Conservation (phyloP, 2,329 filamentous ascomycete genomes). For the Alternaria arborescens region DNA sequence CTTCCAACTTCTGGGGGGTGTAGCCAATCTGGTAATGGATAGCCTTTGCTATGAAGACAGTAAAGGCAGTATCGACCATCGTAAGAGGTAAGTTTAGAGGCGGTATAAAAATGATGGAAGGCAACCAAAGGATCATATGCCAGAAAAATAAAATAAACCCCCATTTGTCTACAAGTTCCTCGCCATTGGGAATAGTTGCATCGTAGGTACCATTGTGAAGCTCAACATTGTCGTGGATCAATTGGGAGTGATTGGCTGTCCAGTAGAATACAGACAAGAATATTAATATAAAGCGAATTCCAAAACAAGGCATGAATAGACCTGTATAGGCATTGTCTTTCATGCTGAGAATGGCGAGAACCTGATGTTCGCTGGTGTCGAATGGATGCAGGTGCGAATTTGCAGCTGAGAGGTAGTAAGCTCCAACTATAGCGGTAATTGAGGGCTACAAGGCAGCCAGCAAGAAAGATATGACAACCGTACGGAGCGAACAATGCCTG, state of each 20-base stretch:
- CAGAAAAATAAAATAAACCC: conserved; percentile 9
- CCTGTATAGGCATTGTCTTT: neutral
- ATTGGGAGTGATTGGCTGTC: conserved; percentile 4
- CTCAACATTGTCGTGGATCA: conserved; percentile 16
- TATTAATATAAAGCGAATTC: conserved; percentile 15
- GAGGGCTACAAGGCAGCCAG: neutral
- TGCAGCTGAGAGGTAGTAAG: neutral
- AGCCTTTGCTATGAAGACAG: conserved; percentile 13
- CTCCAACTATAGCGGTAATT: neutral
- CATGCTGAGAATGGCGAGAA: neutral
- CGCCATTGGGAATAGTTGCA: conserved; percentile 11
- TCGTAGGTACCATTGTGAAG: conserved; percentile 25
- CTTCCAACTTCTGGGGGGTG: conserved; percentile 7
- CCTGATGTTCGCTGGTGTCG: neutral
- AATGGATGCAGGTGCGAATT: neutral
- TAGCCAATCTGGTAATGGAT: conserved; percentile 19
- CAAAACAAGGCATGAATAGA: neutral
- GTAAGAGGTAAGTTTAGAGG: conserved; percentile 21
- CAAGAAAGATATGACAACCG: neutral
- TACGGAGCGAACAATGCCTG: neutral
- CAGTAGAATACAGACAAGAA: conserved; percentile 13
- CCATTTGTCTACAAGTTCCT: conserved; percentile 22
- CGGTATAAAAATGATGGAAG: conserved; percentile 8
- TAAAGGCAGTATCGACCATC: conserved; percentile 11
- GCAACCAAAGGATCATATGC: conserved; percentile 11